These are phyloP conservation scores for Inga oerstediana DNA, from an alignment of 306 rosid species.

Conservation along the genomic window DNA sequence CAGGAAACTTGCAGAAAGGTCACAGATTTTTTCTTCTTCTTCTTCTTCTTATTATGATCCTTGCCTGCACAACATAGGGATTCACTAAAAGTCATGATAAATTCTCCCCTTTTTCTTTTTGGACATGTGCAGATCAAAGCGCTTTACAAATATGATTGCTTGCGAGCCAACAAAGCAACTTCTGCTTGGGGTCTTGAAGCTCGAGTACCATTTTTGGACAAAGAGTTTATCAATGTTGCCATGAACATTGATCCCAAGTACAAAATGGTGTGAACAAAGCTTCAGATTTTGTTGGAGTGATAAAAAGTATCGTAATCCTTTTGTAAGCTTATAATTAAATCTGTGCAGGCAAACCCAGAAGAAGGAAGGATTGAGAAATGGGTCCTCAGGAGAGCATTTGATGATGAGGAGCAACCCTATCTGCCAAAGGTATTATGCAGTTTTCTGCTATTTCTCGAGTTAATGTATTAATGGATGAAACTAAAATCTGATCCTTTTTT, in stretches of 20 bases:
- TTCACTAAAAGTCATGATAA: background rate
- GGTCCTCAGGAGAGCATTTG: conserved; percentile 81
- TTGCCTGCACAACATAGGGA: background rate
- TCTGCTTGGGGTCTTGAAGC: conserved; percentile 94
- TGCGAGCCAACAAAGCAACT: conserved; percentile 81
- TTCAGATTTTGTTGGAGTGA: background rate
- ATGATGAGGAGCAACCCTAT: conserved; percentile 77
- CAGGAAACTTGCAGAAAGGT: conserved; percentile 88
- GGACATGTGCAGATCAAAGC: conserved; percentile 66
- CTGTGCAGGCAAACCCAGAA: conserved; percentile 56
- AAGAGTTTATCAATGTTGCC: conserved; percentile 65
- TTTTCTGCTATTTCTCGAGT: background rate
- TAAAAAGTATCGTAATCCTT: background rate
- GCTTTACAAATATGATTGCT: conserved; percentile 80
- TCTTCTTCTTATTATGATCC: background rate
- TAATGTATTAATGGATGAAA: background rate
- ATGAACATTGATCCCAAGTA: conserved; percentile 77
- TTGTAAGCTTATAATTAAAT: background rate
- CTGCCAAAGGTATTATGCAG: conserved; percentile 67
- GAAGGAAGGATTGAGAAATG: conserved; percentile 85
- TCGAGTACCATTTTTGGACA: conserved; percentile 85
- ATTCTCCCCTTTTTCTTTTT: background rate
- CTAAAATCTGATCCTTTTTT: conserved; percentile 25
- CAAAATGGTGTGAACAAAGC: conserved; percentile 56
- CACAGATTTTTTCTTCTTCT: background rate